Conservation (phyloP, 352 stramenopile genomes). For the Pythium coloratum region DNA sequence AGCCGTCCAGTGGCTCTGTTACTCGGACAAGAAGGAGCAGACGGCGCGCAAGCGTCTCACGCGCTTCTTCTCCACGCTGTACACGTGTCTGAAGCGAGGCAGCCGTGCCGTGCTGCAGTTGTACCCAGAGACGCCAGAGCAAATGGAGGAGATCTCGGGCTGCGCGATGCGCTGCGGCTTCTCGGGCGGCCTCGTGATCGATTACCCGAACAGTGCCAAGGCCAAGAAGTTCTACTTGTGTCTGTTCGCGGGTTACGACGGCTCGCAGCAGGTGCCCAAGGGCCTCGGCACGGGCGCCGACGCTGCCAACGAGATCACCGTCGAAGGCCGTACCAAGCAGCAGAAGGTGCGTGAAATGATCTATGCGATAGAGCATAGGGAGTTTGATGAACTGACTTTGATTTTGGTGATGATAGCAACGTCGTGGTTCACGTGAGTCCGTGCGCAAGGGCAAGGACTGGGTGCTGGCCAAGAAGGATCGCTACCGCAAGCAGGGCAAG, state of each 20-base stretch:
- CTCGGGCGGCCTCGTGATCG: slow-evolving; percentile 97
- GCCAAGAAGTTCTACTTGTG: slow-evolving; percentile 99
- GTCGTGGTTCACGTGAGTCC: slow-evolving; percentile 48
- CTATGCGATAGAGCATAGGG: background rate
- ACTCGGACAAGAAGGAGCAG: slow-evolving; percentile 97
- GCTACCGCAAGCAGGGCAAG: slow-evolving; percentile 97
- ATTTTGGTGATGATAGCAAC: slow-evolving; percentile 33
- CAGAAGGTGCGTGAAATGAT: slow-evolving; percentile 24
- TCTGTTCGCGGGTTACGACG: slow-evolving; percentile 94
- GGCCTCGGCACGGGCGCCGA: slow-evolving; percentile 67
- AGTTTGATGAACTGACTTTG: background rate
- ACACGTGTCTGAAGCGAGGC: slow-evolving; percentile 83
- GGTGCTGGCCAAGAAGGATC: slow-evolving; percentile 98
- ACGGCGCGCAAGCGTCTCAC: slow-evolving; percentile 92
- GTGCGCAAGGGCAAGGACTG: slow-evolving; percentile 89
- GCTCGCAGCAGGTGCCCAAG: slow-evolving; percentile 73
- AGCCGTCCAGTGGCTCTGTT: slow-evolving; percentile 99
- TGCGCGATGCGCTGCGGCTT: slow-evolving; percentile 91
- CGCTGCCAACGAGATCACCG: slow-evolving; percentile 51
- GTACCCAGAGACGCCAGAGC: slow-evolving; percentile 97
- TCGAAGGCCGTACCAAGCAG: slow-evolving; percentile 61
- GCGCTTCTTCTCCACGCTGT: slow-evolving; percentile 96
- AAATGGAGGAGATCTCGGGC: slow-evolving; percentile 93
- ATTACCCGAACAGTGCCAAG: slow-evolving; percentile 99
- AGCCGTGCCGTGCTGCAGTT: slow-evolving; percentile 97